These are phyloP conservation scores for Scutellaria barbata DNA, from an alignment of 257 asterid species.

Conservation along the genomic window DNA sequence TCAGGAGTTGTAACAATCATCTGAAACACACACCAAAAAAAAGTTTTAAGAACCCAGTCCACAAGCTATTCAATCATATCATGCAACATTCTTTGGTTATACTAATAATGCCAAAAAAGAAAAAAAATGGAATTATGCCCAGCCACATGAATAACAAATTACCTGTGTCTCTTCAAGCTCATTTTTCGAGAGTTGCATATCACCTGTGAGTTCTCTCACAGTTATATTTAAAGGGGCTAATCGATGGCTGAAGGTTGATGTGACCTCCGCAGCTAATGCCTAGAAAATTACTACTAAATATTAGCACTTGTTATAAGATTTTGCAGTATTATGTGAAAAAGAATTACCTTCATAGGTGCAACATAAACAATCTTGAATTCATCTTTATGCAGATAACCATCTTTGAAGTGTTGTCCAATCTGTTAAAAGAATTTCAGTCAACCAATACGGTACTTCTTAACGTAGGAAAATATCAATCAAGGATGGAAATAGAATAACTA, in stretches of 20 bases:
- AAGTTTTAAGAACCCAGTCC: slow-evolving; percentile 14
- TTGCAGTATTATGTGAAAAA: slow-evolving; percentile 13
- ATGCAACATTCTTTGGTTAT: slow-evolving; percentile 15
- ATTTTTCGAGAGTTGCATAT: slow-evolving; percentile 93
- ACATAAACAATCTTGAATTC: slow-evolving; percentile 98
- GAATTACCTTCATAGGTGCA: slow-evolving; percentile 96
- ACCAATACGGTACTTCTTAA: slow-evolving; percentile 20
- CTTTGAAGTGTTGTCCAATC: slow-evolving; percentile 87
- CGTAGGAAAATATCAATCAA: slow-evolving; percentile 30
- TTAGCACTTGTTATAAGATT: slow-evolving; percentile 31
- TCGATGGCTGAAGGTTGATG: slow-evolving; percentile 91
- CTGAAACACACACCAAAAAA: slow-evolving; percentile 45
- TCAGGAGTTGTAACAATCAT: slow-evolving; percentile 99
- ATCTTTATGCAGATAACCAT: slow-evolving; percentile 95
- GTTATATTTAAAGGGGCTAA: slow-evolving; percentile 80
- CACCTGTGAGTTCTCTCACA: slow-evolving; percentile 98
- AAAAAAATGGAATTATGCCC: slow-evolving; percentile 17
- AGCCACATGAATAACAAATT: slow-evolving; percentile 29
- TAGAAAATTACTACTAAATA: slow-evolving; percentile 41
- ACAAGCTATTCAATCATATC: slow-evolving; percentile 29
- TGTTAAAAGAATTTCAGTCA: slow-evolving; percentile 42
- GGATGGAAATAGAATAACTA: slow-evolving; percentile 30
- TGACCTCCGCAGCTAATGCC: slow-evolving; percentile 99
- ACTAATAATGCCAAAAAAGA: slow-evolving; percentile 15
- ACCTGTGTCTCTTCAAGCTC: slow-evolving; percentile 99